phyloP scores from a whole-genome alignment of 768 basidiomycete genomes.

The Tulasnella sp. region DNA sequence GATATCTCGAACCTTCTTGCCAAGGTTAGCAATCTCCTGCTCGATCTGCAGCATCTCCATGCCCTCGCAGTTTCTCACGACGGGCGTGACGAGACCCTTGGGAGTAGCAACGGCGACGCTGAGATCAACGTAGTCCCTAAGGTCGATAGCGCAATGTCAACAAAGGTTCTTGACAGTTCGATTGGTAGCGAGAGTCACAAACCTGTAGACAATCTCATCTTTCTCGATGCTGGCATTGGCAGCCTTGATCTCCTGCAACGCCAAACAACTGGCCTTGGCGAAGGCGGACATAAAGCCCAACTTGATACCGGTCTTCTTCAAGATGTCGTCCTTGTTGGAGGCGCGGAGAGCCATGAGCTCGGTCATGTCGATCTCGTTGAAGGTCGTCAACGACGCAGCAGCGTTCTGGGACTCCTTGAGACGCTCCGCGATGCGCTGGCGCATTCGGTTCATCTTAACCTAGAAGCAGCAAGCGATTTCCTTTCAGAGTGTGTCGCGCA shows the following conservation, averaged over 20 bases:
- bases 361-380: constrained; percentile 99
- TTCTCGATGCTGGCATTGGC: constrained; percentile 88
- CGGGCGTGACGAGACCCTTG: constrained; percentile 93
- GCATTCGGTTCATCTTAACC: constrained; percentile 99
- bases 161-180: constrained; percentile 85
- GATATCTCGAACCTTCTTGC: constrained; percentile 51
- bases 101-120: constrained; percentile 95
- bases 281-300: constrained; percentile 98
- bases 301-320: constrained; percentile 90
- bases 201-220: constrained; percentile 32
- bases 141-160: constrained; percentile 14
- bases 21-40: constrained; percentile 79
- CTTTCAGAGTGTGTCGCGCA: background rate
- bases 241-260: constrained; percentile 81
- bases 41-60: constrained; percentile 88
- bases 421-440: constrained; percentile 89
- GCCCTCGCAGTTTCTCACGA: constrained; percentile 79
- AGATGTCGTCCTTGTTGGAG: constrained; percentile 82
- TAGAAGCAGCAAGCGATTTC: constrained; percentile 21
- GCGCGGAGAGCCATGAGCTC: constrained; percentile 86
- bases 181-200: background rate
- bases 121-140: constrained; percentile 76
- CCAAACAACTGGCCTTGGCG: constrained; percentile 72
- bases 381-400: constrained; percentile 92
- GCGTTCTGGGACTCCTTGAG: constrained; percentile 97